Conservation (phyloP, 2,329 filamentous ascomycete genomes). For the Colletotrichum noveboracense region DNA sequence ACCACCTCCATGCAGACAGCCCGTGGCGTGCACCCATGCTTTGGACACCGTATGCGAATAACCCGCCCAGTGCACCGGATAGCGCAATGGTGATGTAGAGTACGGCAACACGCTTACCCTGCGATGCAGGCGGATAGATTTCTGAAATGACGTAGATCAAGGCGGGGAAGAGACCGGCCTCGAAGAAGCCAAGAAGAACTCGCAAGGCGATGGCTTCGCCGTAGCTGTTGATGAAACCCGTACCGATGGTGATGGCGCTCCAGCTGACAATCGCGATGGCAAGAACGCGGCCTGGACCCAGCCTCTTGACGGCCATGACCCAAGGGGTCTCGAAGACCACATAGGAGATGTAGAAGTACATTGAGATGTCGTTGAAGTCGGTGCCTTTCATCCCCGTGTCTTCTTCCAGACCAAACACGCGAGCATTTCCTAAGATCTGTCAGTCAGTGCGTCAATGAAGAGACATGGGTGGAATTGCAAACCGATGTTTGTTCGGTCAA, state of each 20-base stretch:
- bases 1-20: slow-evolving; percentile 50
- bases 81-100: slow-evolving; percentile 35
- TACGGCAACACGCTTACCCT: slow-evolving; percentile 35
- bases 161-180: slow-evolving; percentile 36
- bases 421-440: slow-evolving; percentile 32
- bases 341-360: slow-evolving; percentile 29
- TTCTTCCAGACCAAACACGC: slow-evolving; percentile 36
- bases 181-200: slow-evolving; percentile 38
- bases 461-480: neutral
- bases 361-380: slow-evolving; percentile 36
- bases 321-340: slow-evolving; percentile 35
- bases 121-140: slow-evolving; percentile 36
- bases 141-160: slow-evolving; percentile 36
- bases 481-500: neutral
- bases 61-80: slow-evolving; percentile 34
- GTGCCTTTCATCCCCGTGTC: slow-evolving; percentile 32
- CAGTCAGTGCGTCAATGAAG: neutral
- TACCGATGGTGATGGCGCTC: slow-evolving; percentile 35
- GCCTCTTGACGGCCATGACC: slow-evolving; percentile 35
- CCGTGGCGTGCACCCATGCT: slow-evolving; percentile 40
- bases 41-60: slow-evolving; percentile 35
- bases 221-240: slow-evolving; percentile 34
- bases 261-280: slow-evolving; percentile 36
- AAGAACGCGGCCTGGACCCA: slow-evolving; percentile 30
- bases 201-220: slow-evolving; percentile 29